Evolutionary conservation across 805 yeast genomes (phyloP).

Genomic region (Debaryomyces tyrocola): DNA sequence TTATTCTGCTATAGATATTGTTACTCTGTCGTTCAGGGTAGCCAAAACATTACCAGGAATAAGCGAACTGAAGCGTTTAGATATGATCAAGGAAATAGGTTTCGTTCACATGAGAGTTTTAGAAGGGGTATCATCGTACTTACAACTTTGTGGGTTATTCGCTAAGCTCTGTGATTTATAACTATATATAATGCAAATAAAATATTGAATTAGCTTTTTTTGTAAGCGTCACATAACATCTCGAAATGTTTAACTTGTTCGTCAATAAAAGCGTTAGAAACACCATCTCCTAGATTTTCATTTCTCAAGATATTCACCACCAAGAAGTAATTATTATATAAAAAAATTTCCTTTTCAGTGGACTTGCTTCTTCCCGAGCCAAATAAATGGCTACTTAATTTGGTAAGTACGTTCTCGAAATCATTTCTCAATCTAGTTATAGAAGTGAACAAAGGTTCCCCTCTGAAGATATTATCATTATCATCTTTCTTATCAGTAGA

Average conservation of each 20-base stretch:
- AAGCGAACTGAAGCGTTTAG: constrained; percentile 68
- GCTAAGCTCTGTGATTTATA: constrained; percentile 50
- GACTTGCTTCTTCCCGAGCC: constrained; percentile 33
- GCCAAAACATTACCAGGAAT: constrained; percentile 71
- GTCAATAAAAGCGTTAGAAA: constrained; percentile 22
- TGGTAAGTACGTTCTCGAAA: constrained; percentile 76
- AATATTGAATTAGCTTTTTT: constrained; percentile 7
- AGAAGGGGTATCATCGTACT: constrained; percentile 87
- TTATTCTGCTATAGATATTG: constrained; percentile 89
- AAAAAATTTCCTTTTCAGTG: constrained; percentile 62
- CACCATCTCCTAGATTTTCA: constrained; percentile 24
- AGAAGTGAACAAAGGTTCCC: constrained; percentile 75
- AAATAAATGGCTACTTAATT: constrained; percentile 51
- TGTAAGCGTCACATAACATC: constrained; percentile 40
- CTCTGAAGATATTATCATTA: constrained; percentile 16
- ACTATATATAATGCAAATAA: not conserved
- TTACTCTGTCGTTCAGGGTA: constrained; percentile 86
- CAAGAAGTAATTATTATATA: constrained; percentile 70
- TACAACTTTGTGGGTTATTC: constrained; percentile 82
- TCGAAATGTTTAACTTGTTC: constrained; percentile 42
- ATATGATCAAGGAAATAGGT: constrained; percentile 83
- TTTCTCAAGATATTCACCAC: constrained; percentile 55
- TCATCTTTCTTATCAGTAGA: constrained; percentile 16
- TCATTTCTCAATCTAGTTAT: constrained; percentile 72
- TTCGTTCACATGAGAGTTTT: constrained; percentile 87